Evolutionary conservation across 108 stramenopile genomes (phyloP), one percentile per base, ranked within the genome.

Genomic region (Pseudonitzschia delicatissima): DNA sequence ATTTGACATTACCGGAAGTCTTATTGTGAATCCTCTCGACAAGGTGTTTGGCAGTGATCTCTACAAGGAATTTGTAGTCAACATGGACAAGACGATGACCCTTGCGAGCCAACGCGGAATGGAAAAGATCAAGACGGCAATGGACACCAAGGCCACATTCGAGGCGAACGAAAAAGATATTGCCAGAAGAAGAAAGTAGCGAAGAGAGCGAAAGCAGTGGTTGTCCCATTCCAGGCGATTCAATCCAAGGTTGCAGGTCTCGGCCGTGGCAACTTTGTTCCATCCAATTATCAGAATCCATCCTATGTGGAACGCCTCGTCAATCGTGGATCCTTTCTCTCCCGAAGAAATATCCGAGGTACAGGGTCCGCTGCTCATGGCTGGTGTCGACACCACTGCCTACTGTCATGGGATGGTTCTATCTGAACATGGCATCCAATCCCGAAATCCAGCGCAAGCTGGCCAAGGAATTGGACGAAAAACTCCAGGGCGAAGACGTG

Each of bases 361-460:
- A 4, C 20, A n/a, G 21, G 51, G 20, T 9, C 51, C 51, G 11
- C 29, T 53, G 25, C 51, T 53, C 51, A 53, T 53, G 51, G 51
- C 51, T 5, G 51, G 51, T 7, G 51, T 53, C 26, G 51, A 53
- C 27, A 53, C 51, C 25, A 53, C 51, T 20, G 51, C 51, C 51
- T 53, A 53, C 29, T n/a, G 51, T 53, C 11, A 53, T 53, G 51
- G 51, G 51, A 6, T 53, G 51, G 51, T 53, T 53, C 51, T 53
- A 53, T 27, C 29, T 53, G 25, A 53, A 53, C 51, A n/a, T 53
- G 51, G 51, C 51, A 23, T 53, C 51, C 51, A 53, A 53, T 15
- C 51, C 51, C 25, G 51, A 53, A 20, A 26, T 53, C 51, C 51
- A 53, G 26, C 4, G 25, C 3, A 53, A 23, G 13, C 29, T 53